phyloP scores from a whole-genome alignment of 768 basidiomycete species.

The Suillus weaverae region DNA sequence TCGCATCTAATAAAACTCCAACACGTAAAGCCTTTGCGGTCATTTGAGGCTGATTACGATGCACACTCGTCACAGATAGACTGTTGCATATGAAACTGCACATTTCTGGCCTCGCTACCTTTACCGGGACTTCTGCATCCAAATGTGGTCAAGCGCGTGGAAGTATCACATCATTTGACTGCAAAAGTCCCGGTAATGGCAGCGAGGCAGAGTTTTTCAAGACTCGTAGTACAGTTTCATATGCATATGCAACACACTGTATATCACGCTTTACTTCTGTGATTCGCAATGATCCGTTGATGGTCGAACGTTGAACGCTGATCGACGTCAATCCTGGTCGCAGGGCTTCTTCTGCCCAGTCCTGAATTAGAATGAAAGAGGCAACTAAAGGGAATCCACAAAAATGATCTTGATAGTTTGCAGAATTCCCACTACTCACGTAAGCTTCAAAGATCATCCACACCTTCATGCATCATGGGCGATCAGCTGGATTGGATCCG shows the following conservation, averaged over 20 bases:
- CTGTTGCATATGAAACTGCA: too few relatives aligned
- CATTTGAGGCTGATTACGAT: neutral
- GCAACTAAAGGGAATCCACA: neutral
- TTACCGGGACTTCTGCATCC: too few relatives aligned
- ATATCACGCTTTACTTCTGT: neutral
- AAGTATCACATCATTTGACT: too few relatives aligned
- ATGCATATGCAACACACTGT: too few relatives aligned
- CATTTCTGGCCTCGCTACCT: too few relatives aligned
- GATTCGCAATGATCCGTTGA: constrained; percentile 4
- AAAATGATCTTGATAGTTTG: neutral
- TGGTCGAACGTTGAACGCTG: neutral
- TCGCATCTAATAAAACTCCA: neutral
- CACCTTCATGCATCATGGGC: neutral
- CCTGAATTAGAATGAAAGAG: neutral
- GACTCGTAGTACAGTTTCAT: too few relatives aligned
- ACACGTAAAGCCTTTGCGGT: neutral
- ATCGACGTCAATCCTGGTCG: neutral
- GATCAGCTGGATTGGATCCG: neutral
- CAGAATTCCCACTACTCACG: neutral
- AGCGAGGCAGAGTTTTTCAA: too few relatives aligned
- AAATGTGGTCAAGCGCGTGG: too few relatives aligned
- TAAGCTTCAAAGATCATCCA: neutral
- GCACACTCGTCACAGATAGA: neutral
- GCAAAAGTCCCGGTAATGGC: too few relatives aligned
- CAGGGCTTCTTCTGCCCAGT: neutral